Conservation (phyloP, 129 eudicot genomes). For the Chrysanthemum seticuspe region DNA sequence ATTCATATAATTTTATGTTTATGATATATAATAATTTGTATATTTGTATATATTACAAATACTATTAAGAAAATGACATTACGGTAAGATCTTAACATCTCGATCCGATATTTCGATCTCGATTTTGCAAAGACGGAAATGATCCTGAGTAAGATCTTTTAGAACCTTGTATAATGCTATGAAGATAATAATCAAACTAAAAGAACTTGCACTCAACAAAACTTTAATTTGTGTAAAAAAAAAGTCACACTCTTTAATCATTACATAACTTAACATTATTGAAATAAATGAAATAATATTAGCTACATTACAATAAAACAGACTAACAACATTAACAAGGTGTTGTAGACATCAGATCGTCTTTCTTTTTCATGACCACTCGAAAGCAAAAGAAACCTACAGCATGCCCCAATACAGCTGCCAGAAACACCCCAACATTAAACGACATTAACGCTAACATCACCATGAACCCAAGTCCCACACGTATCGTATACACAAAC, state of each 20-base stretch:
- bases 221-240: background rate
- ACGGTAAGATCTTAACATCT: too few species aligned
- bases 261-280: background rate
- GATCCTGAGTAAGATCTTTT: too few species aligned
- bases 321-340: constrained; percentile 18
- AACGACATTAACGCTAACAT: constrained; percentile 63
- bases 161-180: too few species aligned
- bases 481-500: constrained; percentile 50
- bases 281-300: background rate
- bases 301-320: background rate
- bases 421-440: constrained; percentile 66
- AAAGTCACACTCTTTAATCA: background rate
- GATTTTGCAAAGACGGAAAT: too few species aligned
- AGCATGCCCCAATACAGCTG: constrained; percentile 55
- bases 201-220: background rate
- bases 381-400: constrained; percentile 48
- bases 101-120: too few species aligned
- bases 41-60: too few species aligned
- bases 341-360: background rate
- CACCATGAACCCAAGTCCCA: constrained; percentile 55
- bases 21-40: too few species aligned
- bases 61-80: too few species aligned
- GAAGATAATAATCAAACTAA: too few species aligned
- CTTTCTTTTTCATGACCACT: constrained; percentile 18
- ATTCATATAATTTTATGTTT: too few species aligned